Conservation (phyloP, 345 rosid species). For the Euphorbia tirucalli region DNA sequence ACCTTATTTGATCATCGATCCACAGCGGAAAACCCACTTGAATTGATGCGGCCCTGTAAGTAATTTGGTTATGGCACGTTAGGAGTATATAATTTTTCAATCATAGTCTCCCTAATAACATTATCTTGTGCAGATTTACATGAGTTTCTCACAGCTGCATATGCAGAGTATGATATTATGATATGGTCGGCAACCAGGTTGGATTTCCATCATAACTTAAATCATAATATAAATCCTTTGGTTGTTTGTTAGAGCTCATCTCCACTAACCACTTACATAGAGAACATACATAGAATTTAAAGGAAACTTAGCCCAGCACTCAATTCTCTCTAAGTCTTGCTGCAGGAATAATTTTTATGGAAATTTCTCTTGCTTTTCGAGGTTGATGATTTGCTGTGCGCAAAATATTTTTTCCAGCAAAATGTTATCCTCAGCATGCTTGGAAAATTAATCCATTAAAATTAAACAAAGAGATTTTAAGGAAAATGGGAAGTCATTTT, state of each 20-base stretch:
- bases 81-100: not conserved
- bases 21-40: constrained; percentile 82
- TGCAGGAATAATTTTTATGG: not conserved
- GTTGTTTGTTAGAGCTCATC: not conserved
- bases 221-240: not conserved
- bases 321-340: not conserved
- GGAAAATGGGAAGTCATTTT: not conserved
- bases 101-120: constrained; percentile 6
- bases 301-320: not conserved
- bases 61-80: not conserved
- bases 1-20: constrained; percentile 95
- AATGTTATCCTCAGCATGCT: not conserved
- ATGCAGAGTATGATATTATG: constrained; percentile 89
- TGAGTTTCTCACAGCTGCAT: constrained; percentile 90
- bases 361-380: not conserved
- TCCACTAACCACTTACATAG: not conserved
- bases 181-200: constrained; percentile 99
- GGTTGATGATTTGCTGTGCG: not conserved
- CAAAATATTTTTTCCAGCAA: not conserved
- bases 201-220: not conserved
- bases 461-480: not conserved
- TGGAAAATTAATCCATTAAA: not conserved
- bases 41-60: constrained; percentile 97
- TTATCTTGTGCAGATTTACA: constrained; percentile 69
- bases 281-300: not conserved